A percentile compares a stretch with the other conserved stretches of the same genome.
These are phyloP conservation scores for Phaeosphaeria sp. DNA, from an alignment of 2,329 filamentous ascomycete species.

Conservation along the genomic window DNA sequence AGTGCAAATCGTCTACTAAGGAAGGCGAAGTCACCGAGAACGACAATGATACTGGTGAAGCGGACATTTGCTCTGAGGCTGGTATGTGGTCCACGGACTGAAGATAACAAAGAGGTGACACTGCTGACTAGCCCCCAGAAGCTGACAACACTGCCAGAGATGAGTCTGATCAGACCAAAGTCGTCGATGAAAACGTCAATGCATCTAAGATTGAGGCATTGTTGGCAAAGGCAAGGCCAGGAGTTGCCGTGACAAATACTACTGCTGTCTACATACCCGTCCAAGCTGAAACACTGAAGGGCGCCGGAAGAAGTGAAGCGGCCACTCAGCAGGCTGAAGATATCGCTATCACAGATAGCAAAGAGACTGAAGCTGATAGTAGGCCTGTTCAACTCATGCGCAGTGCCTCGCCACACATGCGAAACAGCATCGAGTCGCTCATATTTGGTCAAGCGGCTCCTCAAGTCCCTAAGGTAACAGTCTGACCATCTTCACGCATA, in stretches of 20 bases:
- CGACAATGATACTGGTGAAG: neutral
- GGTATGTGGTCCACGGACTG: neutral
- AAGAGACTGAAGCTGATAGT: neutral
- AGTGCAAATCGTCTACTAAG: neutral
- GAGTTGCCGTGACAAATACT: neutral
- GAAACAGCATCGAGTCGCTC: slow-evolving; percentile 1
- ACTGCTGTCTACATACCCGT: neutral
- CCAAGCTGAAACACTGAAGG: neutral
- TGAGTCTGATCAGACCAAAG: neutral
- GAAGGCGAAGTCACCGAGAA: neutral
- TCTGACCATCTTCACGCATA: neutral
- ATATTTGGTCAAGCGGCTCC: neutral
- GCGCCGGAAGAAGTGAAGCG: neutral
- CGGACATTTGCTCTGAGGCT: neutral
- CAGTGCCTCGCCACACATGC: slow-evolving; percentile 20
- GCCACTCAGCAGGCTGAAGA: neutral
- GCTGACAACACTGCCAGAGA: neutral
- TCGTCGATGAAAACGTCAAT: neutral
- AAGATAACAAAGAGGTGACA: neutral
- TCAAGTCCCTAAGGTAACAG: neutral
- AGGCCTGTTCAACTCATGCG: neutral
- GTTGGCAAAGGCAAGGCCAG: neutral
- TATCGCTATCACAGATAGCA: neutral
- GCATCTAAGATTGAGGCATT: neutral
- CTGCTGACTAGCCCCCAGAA: neutral